phyloP scores from a whole-genome alignment of 805 yeast genomes.

The Lachancea mirantina region DNA sequence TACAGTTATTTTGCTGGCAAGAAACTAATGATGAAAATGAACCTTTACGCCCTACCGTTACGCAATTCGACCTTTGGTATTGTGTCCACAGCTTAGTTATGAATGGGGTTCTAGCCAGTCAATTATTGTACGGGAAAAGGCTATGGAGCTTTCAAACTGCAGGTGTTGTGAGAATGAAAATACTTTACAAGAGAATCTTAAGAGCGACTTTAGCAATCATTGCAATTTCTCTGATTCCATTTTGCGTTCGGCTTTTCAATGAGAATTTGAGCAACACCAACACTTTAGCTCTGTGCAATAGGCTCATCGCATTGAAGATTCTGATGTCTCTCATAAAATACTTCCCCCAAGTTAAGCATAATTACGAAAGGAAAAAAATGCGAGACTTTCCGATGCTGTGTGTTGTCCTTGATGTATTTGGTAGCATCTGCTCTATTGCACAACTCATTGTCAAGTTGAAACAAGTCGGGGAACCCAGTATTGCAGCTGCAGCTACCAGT shows the following conservation, averaged over 20 bases:
- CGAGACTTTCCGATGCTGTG: conserved; percentile 74
- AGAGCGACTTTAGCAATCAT: conserved; percentile 14
- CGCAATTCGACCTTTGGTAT: conserved; percentile 41
- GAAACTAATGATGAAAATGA: conserved; percentile 28
- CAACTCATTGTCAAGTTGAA: conserved; percentile 22
- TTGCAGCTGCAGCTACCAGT: conserved; percentile 20
- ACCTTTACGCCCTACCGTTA: conserved; percentile 34
- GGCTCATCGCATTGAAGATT: conserved; percentile 34
- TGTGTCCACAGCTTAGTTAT: conserved; percentile 41
- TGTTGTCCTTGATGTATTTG: conserved; percentile 32
- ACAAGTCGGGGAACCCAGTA: conserved; percentile 19
- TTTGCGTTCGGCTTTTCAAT: conserved; percentile 6
- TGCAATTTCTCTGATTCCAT: conserved; percentile 12
- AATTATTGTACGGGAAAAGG: conserved; percentile 31
- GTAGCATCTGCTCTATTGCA: conserved; percentile 30
- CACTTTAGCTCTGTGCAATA: conserved; percentile 22
- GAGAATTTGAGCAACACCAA: conserved; percentile 20
- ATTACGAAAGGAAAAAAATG: conserved; percentile 69
- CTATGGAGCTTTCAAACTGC: conserved; percentile 32
- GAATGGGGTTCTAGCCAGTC: conserved; percentile 36
- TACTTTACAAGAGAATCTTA: conserved; percentile 18
- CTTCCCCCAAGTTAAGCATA: conserved; percentile 81
- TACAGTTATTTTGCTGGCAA: conserved; percentile 36
- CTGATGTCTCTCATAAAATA: conserved; percentile 44
- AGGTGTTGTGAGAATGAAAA: conserved; percentile 18